Evolutionary conservation across 1,284 basidiomycete genomes (phyloP).

Genomic region (Anthracocystis walkeri): DNA sequence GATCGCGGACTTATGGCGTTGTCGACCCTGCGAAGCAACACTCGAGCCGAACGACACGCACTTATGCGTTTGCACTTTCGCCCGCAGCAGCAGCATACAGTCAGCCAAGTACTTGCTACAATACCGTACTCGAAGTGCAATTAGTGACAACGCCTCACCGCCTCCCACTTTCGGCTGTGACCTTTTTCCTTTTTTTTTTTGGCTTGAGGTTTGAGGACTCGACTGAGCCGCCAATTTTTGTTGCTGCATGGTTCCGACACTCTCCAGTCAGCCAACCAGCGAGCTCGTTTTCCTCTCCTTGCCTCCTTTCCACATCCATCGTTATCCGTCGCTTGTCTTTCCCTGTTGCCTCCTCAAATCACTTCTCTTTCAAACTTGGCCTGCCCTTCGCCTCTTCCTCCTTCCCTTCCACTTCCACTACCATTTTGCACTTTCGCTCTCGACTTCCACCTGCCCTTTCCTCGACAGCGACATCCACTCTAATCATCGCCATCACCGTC

Average conservation of each 20-base stretch:
- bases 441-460: not conserved
- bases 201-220: not conserved
- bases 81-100: not conserved
- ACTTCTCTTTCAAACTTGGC: not conserved
- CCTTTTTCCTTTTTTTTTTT: not conserved
- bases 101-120: not conserved
- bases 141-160: conserved; percentile 1
- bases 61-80: not conserved
- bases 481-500: not conserved
- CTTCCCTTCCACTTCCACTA: conserved; percentile 1
- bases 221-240: not conserved
- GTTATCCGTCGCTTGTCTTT: conserved; percentile 53
- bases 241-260: not conserved
- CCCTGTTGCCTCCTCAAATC: conserved; percentile 14
- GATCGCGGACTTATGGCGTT: not conserved
- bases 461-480: not conserved
- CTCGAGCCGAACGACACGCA: not conserved
- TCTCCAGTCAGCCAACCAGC: conserved; percentile 1
- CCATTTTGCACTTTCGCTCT: not conserved
- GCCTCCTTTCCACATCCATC: conserved; percentile 28
- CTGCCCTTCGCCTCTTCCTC: not conserved
- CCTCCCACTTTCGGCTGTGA: not conserved
- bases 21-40: conserved; percentile 2
- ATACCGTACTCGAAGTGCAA: not conserved
- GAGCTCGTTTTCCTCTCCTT: conserved; percentile 6